A percentile compares a stretch with the other conserved stretches of the same genome.
These are phyloP conservation scores for Amorphotheca resinae DNA, from an alignment of 495 filamentous ascomycete genomes.

Conservation along the genomic window DNA sequence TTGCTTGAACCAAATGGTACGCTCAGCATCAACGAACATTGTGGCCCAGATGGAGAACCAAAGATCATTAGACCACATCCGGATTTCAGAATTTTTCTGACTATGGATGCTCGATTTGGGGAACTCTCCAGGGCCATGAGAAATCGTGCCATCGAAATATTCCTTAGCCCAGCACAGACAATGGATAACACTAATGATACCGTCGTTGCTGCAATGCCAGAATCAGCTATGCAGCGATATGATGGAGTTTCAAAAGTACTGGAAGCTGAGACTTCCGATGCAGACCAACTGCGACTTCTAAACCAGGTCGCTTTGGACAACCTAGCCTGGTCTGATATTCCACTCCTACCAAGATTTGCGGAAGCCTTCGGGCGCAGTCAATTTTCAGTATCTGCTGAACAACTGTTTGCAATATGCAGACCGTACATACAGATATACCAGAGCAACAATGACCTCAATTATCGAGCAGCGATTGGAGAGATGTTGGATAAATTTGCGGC, in stretches of 20 bases:
- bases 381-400: slow-evolving; percentile 2
- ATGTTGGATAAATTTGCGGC: slow-evolving; percentile 8
- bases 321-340: slow-evolving; percentile 37
- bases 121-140: slow-evolving; percentile 95
- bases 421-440: slow-evolving; percentile 10
- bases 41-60: slow-evolving; percentile 66
- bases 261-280: slow-evolving; percentile 12
- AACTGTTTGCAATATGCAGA: neutral
- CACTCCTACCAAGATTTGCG: slow-evolving; percentile 30
- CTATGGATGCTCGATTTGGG: slow-evolving; percentile 84
- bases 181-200: neutral
- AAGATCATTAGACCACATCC: slow-evolving; percentile 71
- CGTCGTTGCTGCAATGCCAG: neutral
- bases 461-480: slow-evolving; percentile 12
- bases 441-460: slow-evolving; percentile 1
- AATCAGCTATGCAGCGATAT: slow-evolving; percentile 14
- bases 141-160: slow-evolving; percentile 87
- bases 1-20: slow-evolving; percentile 81
- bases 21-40: slow-evolving; percentile 85
- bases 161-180: slow-evolving; percentile 35
- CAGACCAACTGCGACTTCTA: slow-evolving; percentile 10
- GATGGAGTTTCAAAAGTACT: neutral
- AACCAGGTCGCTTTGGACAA: slow-evolving; percentile 33
- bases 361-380: slow-evolving; percentile 5
- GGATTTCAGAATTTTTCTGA: slow-evolving; percentile 85